phyloP scores from a whole-genome alignment of 202 grass and related monocot genomes.

The Brachypodium distachyon region DNA sequence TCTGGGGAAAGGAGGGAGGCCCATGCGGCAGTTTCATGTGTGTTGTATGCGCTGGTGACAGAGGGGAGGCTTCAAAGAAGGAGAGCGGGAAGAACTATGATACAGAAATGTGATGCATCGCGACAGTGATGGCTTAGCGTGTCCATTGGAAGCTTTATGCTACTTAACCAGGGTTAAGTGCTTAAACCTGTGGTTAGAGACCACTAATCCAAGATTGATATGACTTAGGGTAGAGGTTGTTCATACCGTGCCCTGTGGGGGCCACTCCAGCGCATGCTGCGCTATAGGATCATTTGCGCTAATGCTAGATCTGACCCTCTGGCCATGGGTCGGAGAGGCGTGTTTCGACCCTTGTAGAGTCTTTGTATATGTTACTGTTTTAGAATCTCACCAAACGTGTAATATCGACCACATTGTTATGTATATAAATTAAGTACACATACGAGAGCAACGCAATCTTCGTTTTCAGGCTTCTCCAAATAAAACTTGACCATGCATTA shows the following conservation, averaged over 20 bases:
- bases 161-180: slow-evolving; percentile 58
- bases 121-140: slow-evolving; percentile 59
- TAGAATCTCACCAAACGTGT: background rate
- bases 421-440: too few species aligned
- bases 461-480: background rate
- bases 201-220: slow-evolving; percentile 34
- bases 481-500: background rate
- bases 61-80: slow-evolving; percentile 13
- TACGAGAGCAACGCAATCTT: background rate
- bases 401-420: too few species aligned
- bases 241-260: slow-evolving; percentile 7
- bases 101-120: slow-evolving; percentile 36
- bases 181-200: slow-evolving; percentile 43
- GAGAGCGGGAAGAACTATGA: slow-evolving; percentile 37
- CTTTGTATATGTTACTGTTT: background rate
- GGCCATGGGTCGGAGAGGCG: too few species aligned
- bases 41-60: background rate
- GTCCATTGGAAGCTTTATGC: slow-evolving; percentile 38
- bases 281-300: slow-evolving; percentile 12
- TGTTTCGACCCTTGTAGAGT: background rate
- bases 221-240: slow-evolving; percentile 22
- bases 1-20: background rate
- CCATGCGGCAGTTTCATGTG: background rate
- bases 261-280: background rate
- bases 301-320: background rate